Evolutionary conservation across 768 basidiomycete species (phyloP).

Genomic region (Porphyrellus cyaneotinctus): DNA sequence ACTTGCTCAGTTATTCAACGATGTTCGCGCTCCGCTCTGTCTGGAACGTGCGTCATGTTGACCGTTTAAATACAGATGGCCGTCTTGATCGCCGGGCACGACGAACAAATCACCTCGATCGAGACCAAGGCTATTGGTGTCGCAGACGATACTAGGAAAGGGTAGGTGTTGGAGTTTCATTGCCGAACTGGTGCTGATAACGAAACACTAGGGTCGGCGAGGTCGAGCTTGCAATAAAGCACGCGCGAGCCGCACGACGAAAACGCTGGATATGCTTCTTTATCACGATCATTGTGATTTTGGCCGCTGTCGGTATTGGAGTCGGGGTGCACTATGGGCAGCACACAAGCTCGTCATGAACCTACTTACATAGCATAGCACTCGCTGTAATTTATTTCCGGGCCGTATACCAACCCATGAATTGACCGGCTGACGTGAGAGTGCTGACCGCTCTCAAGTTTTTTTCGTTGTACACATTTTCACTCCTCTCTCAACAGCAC

Average conservation of each 20-base stretch:
- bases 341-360: not conserved
- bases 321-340: constrained; percentile 28
- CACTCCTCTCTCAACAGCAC: not conserved
- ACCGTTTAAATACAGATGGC: constrained; percentile 54
- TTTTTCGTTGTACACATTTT: constrained; percentile 8
- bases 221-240: constrained; percentile 63
- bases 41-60: not conserved
- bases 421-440: constrained; percentile 19
- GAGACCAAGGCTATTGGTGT: constrained; percentile 61
- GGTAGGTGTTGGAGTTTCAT: constrained; percentile 41
- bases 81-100: constrained; percentile 72
- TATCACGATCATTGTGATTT: constrained; percentile 53
- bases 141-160: constrained; percentile 64
- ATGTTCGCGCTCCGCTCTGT: constrained; percentile 43
- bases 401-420: not conserved
- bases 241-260: constrained; percentile 66
- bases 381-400: too few relatives aligned
- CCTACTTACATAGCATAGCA: too few relatives aligned
- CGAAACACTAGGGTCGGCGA: constrained; percentile 47
- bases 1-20: constrained; percentile 82
- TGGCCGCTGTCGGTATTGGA: constrained; percentile 39
- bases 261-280: constrained; percentile 87
- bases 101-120: constrained; percentile 63
- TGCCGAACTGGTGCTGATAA: not conserved
- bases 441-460: constrained; percentile 6